These are phyloP conservation scores for Actinidia chinensis DNA, from an alignment of 179 eudicot genomes.

Conservation along the genomic window DNA sequence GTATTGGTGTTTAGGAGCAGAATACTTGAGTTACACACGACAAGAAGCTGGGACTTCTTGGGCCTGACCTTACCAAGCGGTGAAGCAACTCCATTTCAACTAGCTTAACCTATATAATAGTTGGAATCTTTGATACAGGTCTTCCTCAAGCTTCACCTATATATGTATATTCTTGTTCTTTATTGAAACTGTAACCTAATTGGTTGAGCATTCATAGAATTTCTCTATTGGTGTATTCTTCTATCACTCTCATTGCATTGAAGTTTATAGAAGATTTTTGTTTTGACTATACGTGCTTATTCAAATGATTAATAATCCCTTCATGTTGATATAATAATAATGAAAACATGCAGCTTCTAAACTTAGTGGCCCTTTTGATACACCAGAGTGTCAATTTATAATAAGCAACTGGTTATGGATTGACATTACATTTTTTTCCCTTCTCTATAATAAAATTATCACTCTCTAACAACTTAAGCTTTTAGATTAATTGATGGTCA, in stretches of 20 bases:
- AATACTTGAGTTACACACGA: conserved; percentile 52
- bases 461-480: no score
- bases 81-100: conserved; percentile 35
- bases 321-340: background rate
- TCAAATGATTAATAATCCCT: background rate
- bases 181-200: conserved; percentile 1
- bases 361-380: background rate
- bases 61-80: conserved; percentile 36
- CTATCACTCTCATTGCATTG: background rate
- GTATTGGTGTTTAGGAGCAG: conserved; percentile 63
- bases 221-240: background rate
- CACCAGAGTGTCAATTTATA: background rate
- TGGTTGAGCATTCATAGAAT: background rate
- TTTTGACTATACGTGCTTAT: conserved; percentile 34
- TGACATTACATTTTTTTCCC: no score
- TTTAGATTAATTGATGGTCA: no score
- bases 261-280: background rate
- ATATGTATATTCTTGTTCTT: background rate
- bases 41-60: conserved; percentile 85
- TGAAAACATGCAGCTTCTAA: conserved; percentile 1
- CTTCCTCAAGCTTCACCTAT: background rate
- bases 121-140: conserved; percentile 56
- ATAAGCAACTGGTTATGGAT: no score
- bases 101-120: conserved; percentile 35
- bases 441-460: no score